A percentile compares a stretch with the other conserved stretches of the same genome.
Evolutionary conservation across 768 basidiomycete genomes (phyloP).

Genomic region (Naganishia friedmannii): DNA sequence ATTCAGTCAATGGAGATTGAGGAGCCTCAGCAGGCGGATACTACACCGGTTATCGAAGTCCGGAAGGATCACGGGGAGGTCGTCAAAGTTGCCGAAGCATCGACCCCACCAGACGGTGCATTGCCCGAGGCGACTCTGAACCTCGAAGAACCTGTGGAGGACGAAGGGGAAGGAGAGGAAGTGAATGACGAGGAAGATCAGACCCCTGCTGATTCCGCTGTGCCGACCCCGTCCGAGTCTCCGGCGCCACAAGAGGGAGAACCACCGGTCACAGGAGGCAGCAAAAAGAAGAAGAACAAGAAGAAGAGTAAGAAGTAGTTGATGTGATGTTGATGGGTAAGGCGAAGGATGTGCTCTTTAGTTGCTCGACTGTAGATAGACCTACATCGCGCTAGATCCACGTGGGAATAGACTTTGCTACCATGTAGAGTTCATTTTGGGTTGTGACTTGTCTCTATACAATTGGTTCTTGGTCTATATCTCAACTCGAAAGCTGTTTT

Average conservation of each 20-base stretch:
- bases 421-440: not conserved
- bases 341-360: not conserved
- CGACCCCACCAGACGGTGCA: too few relatives aligned
- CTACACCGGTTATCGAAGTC: not conserved
- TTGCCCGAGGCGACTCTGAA: not conserved
- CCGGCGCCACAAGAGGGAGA: not conserved
- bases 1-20: not conserved
- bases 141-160: not conserved
- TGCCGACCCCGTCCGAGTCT: constrained; percentile 6
- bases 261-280: not conserved
- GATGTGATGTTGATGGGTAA: not conserved
- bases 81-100: not conserved
- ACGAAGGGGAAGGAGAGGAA: not conserved
- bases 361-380: not conserved
- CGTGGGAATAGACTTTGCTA: not conserved
- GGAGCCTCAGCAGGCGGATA: not conserved
- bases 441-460: not conserved
- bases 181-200: constrained; percentile 6
- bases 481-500: not conserved
- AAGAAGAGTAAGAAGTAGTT: constrained; percentile 22
- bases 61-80: constrained; percentile 13
- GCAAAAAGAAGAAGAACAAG: constrained; percentile 23
- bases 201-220: constrained; percentile 8
- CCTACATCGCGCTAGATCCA: not conserved
- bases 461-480: not conserved